These are phyloP conservation scores for Epichloe bromicola DNA, from an alignment of 2,329 filamentous ascomycete genomes.

Conservation along the genomic window DNA sequence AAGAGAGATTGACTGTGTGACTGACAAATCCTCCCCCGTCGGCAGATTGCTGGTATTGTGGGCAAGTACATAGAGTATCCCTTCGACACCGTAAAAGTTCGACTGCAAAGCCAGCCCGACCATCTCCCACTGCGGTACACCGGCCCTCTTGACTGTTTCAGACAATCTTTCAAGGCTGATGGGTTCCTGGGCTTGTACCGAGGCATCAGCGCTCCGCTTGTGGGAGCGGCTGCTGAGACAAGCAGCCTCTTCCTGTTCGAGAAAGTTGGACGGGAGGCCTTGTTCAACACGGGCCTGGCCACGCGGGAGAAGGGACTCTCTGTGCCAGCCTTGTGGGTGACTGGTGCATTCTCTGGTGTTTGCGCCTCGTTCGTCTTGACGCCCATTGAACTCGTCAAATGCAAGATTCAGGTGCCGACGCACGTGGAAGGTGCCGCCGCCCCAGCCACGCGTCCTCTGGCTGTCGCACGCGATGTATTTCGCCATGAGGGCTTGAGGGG, in stretches of 20 bases:
- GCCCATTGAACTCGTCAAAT: conserved; percentile 94
- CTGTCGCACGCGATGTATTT: conserved; percentile 68
- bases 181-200: conserved; percentile 77
- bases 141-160: conserved; percentile 87
- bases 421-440: conserved; percentile 27
- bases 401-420: conserved; percentile 79
- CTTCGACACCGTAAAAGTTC: conserved; percentile 96
- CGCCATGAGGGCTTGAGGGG: conserved; percentile 69
- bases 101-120: conserved; percentile 89
- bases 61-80: conserved; percentile 98
- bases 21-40: neutral
- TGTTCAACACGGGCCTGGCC: conserved; percentile 40
- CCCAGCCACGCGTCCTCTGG: conserved; percentile 47
- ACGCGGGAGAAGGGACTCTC: conserved; percentile 49
- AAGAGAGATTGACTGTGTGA: neutral
- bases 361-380: conserved; percentile 87
- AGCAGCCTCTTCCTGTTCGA: conserved; percentile 91
- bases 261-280: conserved; percentile 53
- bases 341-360: conserved; percentile 75
- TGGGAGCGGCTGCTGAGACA: conserved; percentile 84
- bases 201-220: conserved; percentile 80
- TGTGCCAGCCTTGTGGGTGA: conserved; percentile 61
- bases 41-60: conserved; percentile 64
- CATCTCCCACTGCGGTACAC: conserved; percentile 67
- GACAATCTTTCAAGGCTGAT: conserved; percentile 67